Conservation (phyloP, 2,329 filamentous ascomycete genomes). For the Rhinocladiella similis region DNA sequence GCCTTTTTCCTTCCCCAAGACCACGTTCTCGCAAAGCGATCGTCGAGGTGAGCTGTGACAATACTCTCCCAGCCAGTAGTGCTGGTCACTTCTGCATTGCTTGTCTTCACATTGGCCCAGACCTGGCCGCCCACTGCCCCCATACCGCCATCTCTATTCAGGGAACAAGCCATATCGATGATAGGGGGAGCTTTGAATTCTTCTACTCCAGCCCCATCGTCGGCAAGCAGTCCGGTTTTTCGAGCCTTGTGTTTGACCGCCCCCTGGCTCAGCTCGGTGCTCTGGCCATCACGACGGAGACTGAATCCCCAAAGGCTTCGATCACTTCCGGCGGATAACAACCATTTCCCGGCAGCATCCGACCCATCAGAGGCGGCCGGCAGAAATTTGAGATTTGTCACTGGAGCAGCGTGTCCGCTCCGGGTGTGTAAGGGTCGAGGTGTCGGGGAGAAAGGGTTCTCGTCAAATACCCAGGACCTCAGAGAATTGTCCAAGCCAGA, state of each 20-base stretch:
- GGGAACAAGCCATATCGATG: conserved; percentile 83
- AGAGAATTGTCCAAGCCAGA: conserved; percentile 91
- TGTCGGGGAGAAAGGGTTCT: conserved; percentile 82
- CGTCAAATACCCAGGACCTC: conserved; percentile 95
- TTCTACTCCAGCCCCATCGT: conserved; percentile 29
- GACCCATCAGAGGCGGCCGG: conserved; percentile 87
- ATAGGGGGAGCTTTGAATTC: conserved; percentile 86
- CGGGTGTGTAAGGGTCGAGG: conserved; percentile 83
- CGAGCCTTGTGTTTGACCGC: conserved; percentile 84
- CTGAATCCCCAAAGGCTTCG: conserved; percentile 96
- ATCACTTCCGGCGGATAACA: conserved; percentile 85
- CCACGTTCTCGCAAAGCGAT: conserved; percentile 87
- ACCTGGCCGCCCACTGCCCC: conserved; percentile 76
- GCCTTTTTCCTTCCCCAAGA: conserved; percentile 96
- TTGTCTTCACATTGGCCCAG: conserved; percentile 75
- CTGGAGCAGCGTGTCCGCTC: conserved; percentile 83
- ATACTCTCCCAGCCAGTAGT: conserved; percentile 97
- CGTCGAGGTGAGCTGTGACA: conserved; percentile 85
- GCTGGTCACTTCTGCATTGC: conserved; percentile 68
- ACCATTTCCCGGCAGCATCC: conserved; percentile 87
- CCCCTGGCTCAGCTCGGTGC: conserved; percentile 88
- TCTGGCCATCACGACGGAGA: conserved; percentile 89
- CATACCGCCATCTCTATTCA: conserved; percentile 94
- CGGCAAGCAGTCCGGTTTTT: conserved; percentile 51
- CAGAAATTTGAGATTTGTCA: conserved; percentile 80